phyloP scores from a whole-genome alignment of 208 protist species.

The Trypanosoma cruzi region DNA sequence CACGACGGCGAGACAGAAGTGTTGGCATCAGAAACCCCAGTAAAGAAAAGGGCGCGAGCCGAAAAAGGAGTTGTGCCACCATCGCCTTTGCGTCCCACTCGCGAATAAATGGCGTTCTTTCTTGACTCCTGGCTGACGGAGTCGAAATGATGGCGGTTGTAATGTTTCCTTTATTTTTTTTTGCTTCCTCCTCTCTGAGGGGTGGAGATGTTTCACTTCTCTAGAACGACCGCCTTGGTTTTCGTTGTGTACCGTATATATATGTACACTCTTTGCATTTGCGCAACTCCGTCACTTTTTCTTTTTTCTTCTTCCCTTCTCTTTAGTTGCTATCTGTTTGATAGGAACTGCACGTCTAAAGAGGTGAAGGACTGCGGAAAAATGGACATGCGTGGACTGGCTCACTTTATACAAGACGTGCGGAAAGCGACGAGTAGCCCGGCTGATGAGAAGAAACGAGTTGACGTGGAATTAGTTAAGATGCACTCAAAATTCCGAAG shows the following conservation, averaged over 20 bases:
- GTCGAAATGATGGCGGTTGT: no score
- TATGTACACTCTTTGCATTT: not conserved
- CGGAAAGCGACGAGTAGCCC: conserved; percentile 90
- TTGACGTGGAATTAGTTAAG: conserved; percentile 99
- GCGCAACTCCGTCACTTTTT: conserved; percentile 13
- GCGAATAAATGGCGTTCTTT: conserved; percentile 1
- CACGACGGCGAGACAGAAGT: conserved; percentile 24
- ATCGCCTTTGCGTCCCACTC: conserved; percentile 22
- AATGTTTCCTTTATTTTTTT: no score
- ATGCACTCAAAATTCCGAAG: conserved; percentile 98
- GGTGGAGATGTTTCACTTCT: no score
- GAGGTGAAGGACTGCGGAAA: conserved; percentile 32
- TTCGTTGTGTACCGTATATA: conserved; percentile 6
- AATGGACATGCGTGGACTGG: conserved; percentile 97
- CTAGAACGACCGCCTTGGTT: not conserved
- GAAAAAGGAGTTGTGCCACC: conserved; percentile 23
- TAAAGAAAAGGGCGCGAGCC: conserved; percentile 22
- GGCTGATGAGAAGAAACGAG: conserved; percentile 94
- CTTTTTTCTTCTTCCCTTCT: conserved; percentile 18
- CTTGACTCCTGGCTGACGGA: not conserved
- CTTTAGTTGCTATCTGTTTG: not conserved
- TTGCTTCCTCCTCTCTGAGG: no score
- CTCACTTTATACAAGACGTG: conserved; percentile 96
- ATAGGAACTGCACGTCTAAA: not conserved
- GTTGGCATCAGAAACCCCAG: conserved; percentile 27